Evolutionary conservation across 768 basidiomycete genomes (phyloP).

Genomic region (Suillus subluteus): DNA sequence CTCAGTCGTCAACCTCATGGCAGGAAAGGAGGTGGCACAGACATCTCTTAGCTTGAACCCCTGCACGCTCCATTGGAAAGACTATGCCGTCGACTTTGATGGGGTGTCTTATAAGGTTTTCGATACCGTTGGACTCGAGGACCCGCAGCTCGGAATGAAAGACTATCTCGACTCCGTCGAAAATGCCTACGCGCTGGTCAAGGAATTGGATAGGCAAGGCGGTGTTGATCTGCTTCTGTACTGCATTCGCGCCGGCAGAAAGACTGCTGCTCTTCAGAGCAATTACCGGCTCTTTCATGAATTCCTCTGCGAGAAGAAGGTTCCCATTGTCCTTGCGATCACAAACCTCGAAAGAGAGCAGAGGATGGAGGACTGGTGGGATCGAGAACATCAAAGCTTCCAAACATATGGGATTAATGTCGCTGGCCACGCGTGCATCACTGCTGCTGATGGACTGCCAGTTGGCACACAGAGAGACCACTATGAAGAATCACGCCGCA

Average conservation of each 20-base stretch:
- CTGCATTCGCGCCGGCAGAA: conserved; percentile 43
- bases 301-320: conserved; percentile 13
- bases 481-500: neutral
- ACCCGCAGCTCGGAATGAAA: conserved; percentile 24
- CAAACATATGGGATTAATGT: too few relatives aligned
- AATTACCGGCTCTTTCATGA: conserved; percentile 38
- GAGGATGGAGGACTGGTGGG: conserved; percentile 37
- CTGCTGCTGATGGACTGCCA: too few relatives aligned
- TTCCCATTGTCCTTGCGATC: conserved; percentile 23
- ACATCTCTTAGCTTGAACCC: conserved; percentile 30
- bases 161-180: conserved; percentile 32
- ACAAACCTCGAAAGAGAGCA: conserved; percentile 43
- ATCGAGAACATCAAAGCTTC: neutral
- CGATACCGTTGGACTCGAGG: conserved; percentile 39
- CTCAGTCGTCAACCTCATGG: conserved; percentile 38
- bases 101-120: conserved; percentile 28
- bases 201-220: conserved; percentile 28
- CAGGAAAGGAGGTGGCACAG: conserved; percentile 28
- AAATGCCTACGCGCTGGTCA: conserved; percentile 38
- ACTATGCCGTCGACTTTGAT: conserved; percentile 33
- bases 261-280: too few relatives aligned
- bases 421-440: conserved; percentile 37
- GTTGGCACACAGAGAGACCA: too few relatives aligned
- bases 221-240: conserved; percentile 46
- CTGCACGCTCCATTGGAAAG: conserved; percentile 36